phyloP scores from a whole-genome alignment of 371 early-diverging fungal species.

The Choanephora cucurbitarum region DNA sequence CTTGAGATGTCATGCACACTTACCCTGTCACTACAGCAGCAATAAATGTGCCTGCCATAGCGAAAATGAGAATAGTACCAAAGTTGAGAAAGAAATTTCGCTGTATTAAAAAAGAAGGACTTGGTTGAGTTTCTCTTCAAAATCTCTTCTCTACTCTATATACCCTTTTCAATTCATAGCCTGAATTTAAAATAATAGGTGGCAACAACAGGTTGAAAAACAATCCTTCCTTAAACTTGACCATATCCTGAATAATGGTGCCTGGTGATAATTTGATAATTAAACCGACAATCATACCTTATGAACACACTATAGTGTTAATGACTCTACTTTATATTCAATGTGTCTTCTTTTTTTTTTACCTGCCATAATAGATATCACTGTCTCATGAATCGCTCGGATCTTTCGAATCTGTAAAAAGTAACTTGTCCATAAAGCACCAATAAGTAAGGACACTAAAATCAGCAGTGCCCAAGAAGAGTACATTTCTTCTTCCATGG shows the following conservation, averaged over 20 bases:
- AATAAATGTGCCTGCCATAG: constrained; percentile 89
- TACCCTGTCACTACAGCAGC: constrained; percentile 88
- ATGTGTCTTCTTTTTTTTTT: too few species aligned
- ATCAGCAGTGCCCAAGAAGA: constrained; percentile 87
- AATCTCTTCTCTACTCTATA: too few species aligned
- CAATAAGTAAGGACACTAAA: constrained; percentile 77
- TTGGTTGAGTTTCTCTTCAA: too few species aligned
- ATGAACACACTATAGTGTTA: too few species aligned
- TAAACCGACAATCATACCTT: constrained; percentile 88
- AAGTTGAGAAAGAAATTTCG: constrained; percentile 86
- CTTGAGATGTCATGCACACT: neutral
- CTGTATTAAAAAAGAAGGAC: constrained; percentile 30
- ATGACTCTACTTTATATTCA: too few species aligned
- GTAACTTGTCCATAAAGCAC: constrained; percentile 84
- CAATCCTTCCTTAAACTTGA: constrained; percentile 87
- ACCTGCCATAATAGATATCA: constrained; percentile 90
- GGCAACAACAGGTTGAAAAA: constrained; percentile 95
- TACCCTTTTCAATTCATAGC: constrained; percentile 88
- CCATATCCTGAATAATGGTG: constrained; percentile 75
- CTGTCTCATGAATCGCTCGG: constrained; percentile 89
- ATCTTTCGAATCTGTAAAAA: constrained; percentile 82
- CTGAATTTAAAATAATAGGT: constrained; percentile 94
- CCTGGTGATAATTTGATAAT: constrained; percentile 76
- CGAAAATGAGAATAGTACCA: constrained; percentile 87
- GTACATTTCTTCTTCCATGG: constrained; percentile 72